Conservation (phyloP, 495 filamentous ascomycete species). For the Penicillium pancosmium region DNA sequence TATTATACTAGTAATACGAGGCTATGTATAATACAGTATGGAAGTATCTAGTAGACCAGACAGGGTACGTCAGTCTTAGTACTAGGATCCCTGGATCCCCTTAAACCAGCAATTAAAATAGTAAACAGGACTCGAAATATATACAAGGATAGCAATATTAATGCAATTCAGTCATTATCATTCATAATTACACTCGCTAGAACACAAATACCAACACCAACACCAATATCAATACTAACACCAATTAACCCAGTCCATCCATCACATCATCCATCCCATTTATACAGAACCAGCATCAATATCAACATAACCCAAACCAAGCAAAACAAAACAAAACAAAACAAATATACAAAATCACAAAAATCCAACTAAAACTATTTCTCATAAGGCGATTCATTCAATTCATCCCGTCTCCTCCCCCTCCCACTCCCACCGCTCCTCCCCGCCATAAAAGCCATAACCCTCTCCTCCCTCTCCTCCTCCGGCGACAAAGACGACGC, state of each 20-base stretch:
- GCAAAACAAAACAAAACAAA: not conserved
- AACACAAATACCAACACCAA: not conserved
- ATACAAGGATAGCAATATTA: not conserved
- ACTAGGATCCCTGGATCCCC: not conserved
- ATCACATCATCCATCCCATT: not conserved
- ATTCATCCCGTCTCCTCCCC: not conserved
- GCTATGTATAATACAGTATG: not conserved
- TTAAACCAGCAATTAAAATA: not conserved
- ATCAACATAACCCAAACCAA: not conserved
- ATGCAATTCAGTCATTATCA: not conserved
- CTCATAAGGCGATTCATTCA: not conserved
- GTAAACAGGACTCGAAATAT: no score
- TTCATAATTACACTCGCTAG: not conserved
- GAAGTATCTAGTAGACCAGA: not conserved
- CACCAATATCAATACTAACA: not conserved
- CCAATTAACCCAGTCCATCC: not conserved
- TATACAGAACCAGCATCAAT: not conserved
- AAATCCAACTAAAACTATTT: not conserved
- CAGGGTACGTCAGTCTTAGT: no score
- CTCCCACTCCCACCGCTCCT: not conserved
- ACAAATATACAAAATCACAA: not conserved
- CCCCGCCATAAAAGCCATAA: not conserved
- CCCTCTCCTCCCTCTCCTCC: slow-evolving; percentile 31
- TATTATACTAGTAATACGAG: no score
- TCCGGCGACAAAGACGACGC: slow-evolving; percentile 14